Evolutionary conservation across 495 filamentous ascomycete species (phyloP), one percentile per base, ranked within the genome.

Genomic region (Neurospora pannonica): DNA sequence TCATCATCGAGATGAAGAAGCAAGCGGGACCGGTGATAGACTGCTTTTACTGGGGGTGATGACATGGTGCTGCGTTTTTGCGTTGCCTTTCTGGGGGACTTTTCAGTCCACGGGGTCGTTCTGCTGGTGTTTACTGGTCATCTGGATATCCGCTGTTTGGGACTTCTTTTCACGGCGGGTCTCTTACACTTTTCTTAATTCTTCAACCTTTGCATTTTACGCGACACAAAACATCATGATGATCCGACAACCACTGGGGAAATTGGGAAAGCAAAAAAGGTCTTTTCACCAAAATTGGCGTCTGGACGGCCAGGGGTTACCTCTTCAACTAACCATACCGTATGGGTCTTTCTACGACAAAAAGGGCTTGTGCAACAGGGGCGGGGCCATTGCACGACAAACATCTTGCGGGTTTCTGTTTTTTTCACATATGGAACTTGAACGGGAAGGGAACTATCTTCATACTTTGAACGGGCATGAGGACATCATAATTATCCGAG

Each of bases 81-180:
- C 77, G 79, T 74, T 79, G 72, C 75, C 77, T 79, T 78, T 78
- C 79, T 79, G 75, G 79, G 76, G 77, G 79, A 78, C 62, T 71
- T 19, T 38, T 77, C 74, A 67, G 38, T 78, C 75, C 75, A 77
- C 75, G 77, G 71, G 74, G 77, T 76, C 73, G 77, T 76, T 78
- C 73, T 78, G 76, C 77, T 75, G 78, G 74, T 80, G 78, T 79
- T 75, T 74, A 73, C 74, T 76, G 75, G 78, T 78, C 73, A 80
- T 77, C 80, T 82, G 80, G 80, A 82, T 82, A 82, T 77, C 76
- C 75, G 71, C 54, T 76, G 71, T 70, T 79, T 77, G 76, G 80
- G 74, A 76, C 79, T 24, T 73, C 75, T 67, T 71, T 60, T 40
- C 38, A 28, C 74, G n/a, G 15, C 69, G 60, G 70, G 54, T 54